phyloP scores from a whole-genome alignment of 495 filamentous ascomycete genomes.

The Hamigera avellanea region DNA sequence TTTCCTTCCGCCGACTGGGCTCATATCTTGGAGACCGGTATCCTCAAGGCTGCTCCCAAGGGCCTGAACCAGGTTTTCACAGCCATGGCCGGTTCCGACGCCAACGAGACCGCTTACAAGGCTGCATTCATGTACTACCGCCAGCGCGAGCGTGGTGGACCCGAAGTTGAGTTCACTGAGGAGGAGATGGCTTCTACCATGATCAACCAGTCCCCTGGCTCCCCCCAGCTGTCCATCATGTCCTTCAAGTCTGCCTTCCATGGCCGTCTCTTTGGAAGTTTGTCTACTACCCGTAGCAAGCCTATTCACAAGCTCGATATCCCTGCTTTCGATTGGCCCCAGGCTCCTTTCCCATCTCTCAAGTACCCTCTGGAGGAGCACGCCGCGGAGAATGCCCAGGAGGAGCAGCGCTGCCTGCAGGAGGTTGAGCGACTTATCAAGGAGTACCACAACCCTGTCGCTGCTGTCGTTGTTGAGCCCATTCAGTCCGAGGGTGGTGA shows the following conservation, averaged over 20 bases:
- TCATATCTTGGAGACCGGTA: slow-evolving; percentile 70
- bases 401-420: slow-evolving; percentile 76
- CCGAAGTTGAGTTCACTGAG: slow-evolving; percentile 68
- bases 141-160: slow-evolving; percentile 76
- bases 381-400: slow-evolving; percentile 67
- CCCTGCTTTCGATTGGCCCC: slow-evolving; percentile 96
- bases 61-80: slow-evolving; percentile 96
- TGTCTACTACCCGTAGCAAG: slow-evolving; percentile 92
- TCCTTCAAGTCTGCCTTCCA: slow-evolving; percentile 93
- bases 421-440: slow-evolving; percentile 83
- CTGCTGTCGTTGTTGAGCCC: slow-evolving; percentile 84
- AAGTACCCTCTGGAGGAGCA: slow-evolving; percentile 88
- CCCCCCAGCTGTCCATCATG: slow-evolving; percentile 78
- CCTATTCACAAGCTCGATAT: slow-evolving; percentile 98
- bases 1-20: slow-evolving; percentile 91
- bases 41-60: slow-evolving; percentile 80
- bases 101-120: slow-evolving; percentile 99
- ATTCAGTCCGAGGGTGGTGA: slow-evolving; percentile 98
- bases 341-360: slow-evolving; percentile 78
- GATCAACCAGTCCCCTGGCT: slow-evolving; percentile 74
- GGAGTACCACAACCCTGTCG: slow-evolving; percentile 75
- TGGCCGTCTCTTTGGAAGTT: slow-evolving; percentile 83
- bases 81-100: slow-evolving; percentile 88
- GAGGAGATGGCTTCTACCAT: slow-evolving; percentile 72
- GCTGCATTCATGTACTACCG: slow-evolving; percentile 97